Evolutionary conservation across 2,329 filamentous ascomycete genomes (phyloP).

Genomic region (Clonostachys solani): DNA sequence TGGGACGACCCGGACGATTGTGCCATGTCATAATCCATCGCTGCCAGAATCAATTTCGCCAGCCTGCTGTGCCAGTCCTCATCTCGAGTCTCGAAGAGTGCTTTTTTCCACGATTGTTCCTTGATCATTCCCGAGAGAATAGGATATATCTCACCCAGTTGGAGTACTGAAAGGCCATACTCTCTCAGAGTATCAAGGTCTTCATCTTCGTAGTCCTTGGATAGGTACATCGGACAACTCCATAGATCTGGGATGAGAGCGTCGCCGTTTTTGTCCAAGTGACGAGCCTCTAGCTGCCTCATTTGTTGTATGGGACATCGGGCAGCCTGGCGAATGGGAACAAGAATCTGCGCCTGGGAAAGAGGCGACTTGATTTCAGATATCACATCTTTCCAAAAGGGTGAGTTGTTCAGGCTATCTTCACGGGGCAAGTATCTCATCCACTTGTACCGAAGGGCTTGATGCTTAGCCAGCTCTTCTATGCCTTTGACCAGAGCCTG

Average conservation of each 20-base stretch:
- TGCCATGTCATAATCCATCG: too few species aligned
- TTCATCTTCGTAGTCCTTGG: background rate
- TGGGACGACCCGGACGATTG: too few species aligned
- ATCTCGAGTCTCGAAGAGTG: background rate
- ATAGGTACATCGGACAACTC: background rate
- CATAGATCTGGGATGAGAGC: background rate
- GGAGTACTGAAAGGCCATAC: background rate
- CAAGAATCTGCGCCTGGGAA: background rate
- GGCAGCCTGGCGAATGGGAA: background rate
- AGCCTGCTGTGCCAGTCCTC: background rate
- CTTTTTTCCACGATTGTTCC: too few species aligned
- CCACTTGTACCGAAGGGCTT: conserved; percentile 34
- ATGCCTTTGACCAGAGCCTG: conserved; percentile 31
- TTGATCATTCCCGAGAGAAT: too few species aligned
- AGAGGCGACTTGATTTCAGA: background rate
- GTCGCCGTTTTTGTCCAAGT: background rate
- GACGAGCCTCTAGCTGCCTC: background rate
- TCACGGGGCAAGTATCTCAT: conserved; percentile 34
- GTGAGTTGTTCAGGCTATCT: background rate
- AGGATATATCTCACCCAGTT: too few species aligned
- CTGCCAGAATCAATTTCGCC: background rate
- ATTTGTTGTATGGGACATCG: background rate
- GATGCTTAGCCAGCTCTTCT: conserved; percentile 28
- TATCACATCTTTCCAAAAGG: background rate
- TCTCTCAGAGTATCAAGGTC: background rate